These are phyloP conservation scores for Hemileia vastatrix DNA, from an alignment of 1,284 basidiomycete species.

Conservation along the genomic window DNA sequence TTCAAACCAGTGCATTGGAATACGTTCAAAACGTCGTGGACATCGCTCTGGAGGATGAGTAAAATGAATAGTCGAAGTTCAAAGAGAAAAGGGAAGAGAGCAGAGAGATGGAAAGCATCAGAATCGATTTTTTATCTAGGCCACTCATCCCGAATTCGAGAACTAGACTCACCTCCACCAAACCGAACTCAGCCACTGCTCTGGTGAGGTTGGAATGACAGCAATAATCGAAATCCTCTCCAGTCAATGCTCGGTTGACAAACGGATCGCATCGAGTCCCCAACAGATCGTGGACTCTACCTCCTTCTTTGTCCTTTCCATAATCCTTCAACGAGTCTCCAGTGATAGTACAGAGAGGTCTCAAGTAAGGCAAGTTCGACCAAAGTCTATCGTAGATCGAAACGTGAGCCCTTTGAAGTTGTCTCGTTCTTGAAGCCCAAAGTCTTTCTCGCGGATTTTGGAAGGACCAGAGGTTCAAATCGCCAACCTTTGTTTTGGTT, in stretches of 20 bases:
- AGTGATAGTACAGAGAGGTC: slow-evolving; percentile 26
- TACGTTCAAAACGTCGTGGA: no score
- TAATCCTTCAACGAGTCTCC: slow-evolving; percentile 21
- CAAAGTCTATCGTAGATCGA: slow-evolving; percentile 26
- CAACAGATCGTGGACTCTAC: slow-evolving; percentile 24
- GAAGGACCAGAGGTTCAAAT: slow-evolving; percentile 24
- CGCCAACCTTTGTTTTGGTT: no score
- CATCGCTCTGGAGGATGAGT: no score
- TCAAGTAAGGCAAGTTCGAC: slow-evolving; percentile 25
- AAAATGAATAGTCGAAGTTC: no score
- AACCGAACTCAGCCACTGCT: slow-evolving; percentile 20
- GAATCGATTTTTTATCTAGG: no score
- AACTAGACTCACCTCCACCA: slow-evolving; percentile 15
- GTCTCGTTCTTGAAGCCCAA: slow-evolving; percentile 26
- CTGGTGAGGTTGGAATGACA: slow-evolving; percentile 24
- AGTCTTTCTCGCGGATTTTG: slow-evolving; percentile 25
- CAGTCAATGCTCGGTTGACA: slow-evolving; percentile 25
- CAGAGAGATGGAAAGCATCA: no score
- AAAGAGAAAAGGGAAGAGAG: no score
- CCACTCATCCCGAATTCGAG: no score
- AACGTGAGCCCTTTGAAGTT: slow-evolving; percentile 26
- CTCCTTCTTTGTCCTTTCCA: slow-evolving; percentile 24
- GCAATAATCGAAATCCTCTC: slow-evolving; percentile 26
- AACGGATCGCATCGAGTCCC: slow-evolving; percentile 26
- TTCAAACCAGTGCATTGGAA: no score